Base-by-base conservation (phyloP, 768 basidiomycete species). In the Paxillus rubicundulus region DNA sequence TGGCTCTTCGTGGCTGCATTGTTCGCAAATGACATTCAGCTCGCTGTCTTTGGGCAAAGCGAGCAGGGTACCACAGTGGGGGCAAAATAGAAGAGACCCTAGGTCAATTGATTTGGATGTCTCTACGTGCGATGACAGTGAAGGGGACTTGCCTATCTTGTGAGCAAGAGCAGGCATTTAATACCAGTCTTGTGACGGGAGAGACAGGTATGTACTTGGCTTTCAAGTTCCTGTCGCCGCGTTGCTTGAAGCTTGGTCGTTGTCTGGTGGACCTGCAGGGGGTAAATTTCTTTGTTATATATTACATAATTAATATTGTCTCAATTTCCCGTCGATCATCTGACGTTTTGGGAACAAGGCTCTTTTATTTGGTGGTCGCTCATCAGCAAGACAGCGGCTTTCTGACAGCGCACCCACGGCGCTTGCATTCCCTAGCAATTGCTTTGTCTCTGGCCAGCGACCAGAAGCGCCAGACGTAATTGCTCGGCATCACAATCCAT, bases 21-120 rank as follows among this genome's bases (percentile, higher is more conserved):
- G 92, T 66, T 92, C 90, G 72, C 97, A 99, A 4, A 69, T 73
- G 28, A 98, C 87, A n/a, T 73, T 73, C 43, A 78, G 75, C 60
- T 92, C 85, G 40, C 86, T 84, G 41, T 86, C 87, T 60, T 74
- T 74, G 0, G 97, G 97, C 18, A 93, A 72, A 57, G 86, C 82
- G 13, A 98, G 84, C 34, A 99, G 75, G 1, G 92, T 96, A 13
- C 93, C 93, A 59, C 97, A 99, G 53, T 84, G 77, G 2, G 92
- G 92, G 72, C 97, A 99, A 73, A 99, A 98, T 37, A 98, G 75
- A 21, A 98, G 77, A 1, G 94, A 95, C 47, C 96, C 97, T 88
- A 61, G 27, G 44, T 56, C 40, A 53, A 49, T 27, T 41, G 14
- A 46, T 33, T 39, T 16, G n/a, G 8, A 9, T 49, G 17, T 27